Evolutionary conservation across 306 rosid species (phyloP), one percentile per base, ranked within the genome.

Genomic region (Astragalus glycyphyllos): DNA sequence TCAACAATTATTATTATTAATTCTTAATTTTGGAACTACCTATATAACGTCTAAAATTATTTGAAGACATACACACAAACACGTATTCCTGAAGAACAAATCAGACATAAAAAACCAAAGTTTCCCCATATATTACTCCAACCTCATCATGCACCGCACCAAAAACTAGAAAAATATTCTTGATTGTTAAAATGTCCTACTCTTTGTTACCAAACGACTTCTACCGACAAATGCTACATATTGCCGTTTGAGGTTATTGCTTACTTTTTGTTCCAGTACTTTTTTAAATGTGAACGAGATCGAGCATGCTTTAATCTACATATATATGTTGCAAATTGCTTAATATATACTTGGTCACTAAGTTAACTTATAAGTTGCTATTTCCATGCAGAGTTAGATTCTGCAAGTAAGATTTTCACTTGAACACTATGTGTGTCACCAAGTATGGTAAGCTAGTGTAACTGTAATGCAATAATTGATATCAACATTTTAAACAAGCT

Each of bases 91-190:
- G 45, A 61, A 77, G 72, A 84, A 82, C 66, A 66, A 10, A 69
- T 40, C 47, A 74, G 11, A 29, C 29, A 77, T 56, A 75, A 71
- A 75, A 74, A 58, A 49, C 65, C n/a, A 64, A 40, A 67, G 38
- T 5, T 20, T 23, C 29, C 62, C 12, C 16, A 54, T 37, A 35
- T 71, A 42, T 20, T 53, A 61, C 23, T 58, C 68, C 29, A 64
- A 29, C 41, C 41, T 44, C 38, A 77, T 82, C 88, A 84, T 86
- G 91, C 84, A 44, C 69, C 80, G 88, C 86, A 87, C 96, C 81
- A 41, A 48, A 79, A 59, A 44, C 45, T 32, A 61, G 63, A 77
- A 75, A 75, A 70, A 78, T 71, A 87, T 44, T 72, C 50, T 8
- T 5, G 29, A 46, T 84, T 69, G 91, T 87, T 90, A 44, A 67